These are phyloP conservation scores for Neurospora cerealis DNA, from an alignment of 495 filamentous ascomycete species.

Conservation along the genomic window DNA sequence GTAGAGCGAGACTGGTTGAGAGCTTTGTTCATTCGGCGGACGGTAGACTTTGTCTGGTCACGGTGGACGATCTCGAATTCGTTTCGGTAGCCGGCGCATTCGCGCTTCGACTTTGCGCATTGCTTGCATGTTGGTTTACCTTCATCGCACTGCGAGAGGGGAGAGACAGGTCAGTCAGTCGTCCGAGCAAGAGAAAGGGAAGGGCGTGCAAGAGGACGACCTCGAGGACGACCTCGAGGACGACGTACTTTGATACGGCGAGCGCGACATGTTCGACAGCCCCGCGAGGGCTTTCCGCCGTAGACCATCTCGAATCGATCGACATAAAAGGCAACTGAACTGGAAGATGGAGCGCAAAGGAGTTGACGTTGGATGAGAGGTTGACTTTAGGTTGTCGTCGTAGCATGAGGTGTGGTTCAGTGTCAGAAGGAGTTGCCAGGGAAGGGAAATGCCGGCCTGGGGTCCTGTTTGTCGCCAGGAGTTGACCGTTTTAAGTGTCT, in stretches of 20 bases:
- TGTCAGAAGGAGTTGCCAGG: not conserved
- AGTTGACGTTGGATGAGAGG: not conserved
- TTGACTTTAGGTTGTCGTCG: not conserved
- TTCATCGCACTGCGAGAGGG: constrained; percentile 49
- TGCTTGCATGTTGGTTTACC: constrained; percentile 55
- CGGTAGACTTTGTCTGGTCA: constrained; percentile 50
- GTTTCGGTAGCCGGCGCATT: constrained; percentile 56
- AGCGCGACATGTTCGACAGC: constrained; percentile 59
- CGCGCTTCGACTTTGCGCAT: constrained; percentile 53
- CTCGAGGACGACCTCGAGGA: no score
- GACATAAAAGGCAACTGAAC: constrained; percentile 1
- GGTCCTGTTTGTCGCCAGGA: not conserved
- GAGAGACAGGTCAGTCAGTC: not conserved
- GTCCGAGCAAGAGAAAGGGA: not conserved
- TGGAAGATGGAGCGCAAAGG: not conserved
- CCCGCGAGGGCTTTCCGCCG: constrained; percentile 60
- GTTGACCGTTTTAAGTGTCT: not conserved
- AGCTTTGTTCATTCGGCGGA: constrained; percentile 34
- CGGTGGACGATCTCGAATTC: constrained; percentile 61
- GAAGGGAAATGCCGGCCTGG: not conserved
- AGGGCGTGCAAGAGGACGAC: constrained; percentile 3
- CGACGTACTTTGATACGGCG: constrained; percentile 58
- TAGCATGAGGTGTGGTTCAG: not conserved
- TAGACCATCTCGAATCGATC: constrained; percentile 48
- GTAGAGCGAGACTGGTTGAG: not conserved